phyloP scores from a whole-genome alignment of 2,329 filamentous ascomycete species.

The Catunica adiposa region DNA sequence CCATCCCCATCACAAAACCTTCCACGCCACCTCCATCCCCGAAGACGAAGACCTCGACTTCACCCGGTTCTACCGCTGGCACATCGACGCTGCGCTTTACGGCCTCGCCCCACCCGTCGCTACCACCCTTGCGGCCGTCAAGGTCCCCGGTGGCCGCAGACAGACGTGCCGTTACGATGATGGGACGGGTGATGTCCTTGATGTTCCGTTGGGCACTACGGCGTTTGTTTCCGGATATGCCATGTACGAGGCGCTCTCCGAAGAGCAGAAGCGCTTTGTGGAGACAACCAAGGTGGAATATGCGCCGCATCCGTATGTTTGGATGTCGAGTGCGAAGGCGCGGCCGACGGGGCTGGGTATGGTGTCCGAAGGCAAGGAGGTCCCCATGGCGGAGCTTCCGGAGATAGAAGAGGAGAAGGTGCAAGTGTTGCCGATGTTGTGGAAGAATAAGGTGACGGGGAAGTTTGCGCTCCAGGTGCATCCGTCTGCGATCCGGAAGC shows the following conservation, averaged over 20 bases:
- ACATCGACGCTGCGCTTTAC: constrained; percentile 65
- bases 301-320: constrained; percentile 64
- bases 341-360: constrained; percentile 55
- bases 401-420: constrained; percentile 49
- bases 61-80: constrained; percentile 57
- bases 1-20: constrained; percentile 64
- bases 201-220: constrained; percentile 58
- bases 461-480: constrained; percentile 57
- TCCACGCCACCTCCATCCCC: constrained; percentile 50
- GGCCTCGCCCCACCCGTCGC: constrained; percentile 57
- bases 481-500: constrained; percentile 51
- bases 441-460: constrained; percentile 58
- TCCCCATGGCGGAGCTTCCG: constrained; percentile 43
- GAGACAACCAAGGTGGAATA: constrained; percentile 55
- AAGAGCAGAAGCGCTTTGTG: constrained; percentile 50
- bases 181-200: constrained; percentile 45
- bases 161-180: constrained; percentile 62
- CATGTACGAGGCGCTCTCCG: constrained; percentile 52
- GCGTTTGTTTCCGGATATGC: constrained; percentile 56
- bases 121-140: constrained; percentile 58
- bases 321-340: constrained; percentile 56
- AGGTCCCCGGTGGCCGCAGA: constrained; percentile 47
- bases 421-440: constrained; percentile 58
- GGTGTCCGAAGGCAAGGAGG: constrained; percentile 47
- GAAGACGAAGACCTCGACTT: constrained; percentile 31